A percentile compares a stretch with the other conserved stretches of the same genome.
Evolutionary conservation across 148 eudicot species (phyloP).

Genomic region (Selenicereus undatus): DNA sequence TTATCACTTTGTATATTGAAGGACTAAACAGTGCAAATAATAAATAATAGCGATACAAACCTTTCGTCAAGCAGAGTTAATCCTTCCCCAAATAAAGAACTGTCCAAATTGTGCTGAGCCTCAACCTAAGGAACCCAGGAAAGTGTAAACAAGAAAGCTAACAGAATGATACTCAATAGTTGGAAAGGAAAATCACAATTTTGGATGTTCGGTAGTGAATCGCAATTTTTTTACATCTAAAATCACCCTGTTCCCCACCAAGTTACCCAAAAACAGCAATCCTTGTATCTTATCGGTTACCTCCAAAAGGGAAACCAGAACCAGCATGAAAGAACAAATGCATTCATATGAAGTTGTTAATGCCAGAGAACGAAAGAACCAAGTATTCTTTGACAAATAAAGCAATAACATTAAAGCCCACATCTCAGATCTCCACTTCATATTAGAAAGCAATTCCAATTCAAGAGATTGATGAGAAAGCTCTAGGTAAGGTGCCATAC

Average conservation of each 20-base stretch:
- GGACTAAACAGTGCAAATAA: not conserved
- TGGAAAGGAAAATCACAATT: too few relatives aligned
- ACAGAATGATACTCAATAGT: not conserved
- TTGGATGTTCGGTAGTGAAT: too few relatives aligned
- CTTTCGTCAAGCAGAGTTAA: conserved; percentile 73
- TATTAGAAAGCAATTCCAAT: not conserved
- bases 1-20: not conserved
- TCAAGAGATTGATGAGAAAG: not conserved
- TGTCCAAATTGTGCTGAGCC: conserved; percentile 46
- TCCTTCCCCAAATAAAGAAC: conserved; percentile 76
- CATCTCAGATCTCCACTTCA: not conserved
- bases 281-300: not conserved
- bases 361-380: not conserved
- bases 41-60: conserved; percentile 26
- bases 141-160: conserved; percentile 8
- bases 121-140: conserved; percentile 44
- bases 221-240: too few relatives aligned
- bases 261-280: not conserved
- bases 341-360: not conserved
- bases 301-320: not conserved
- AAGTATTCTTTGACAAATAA: not conserved
- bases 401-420: not conserved
- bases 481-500: conserved; percentile 31
- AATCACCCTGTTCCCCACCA: too few relatives aligned
- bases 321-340: not conserved